Evolutionary conservation across 306 rosid genomes (phyloP), one percentile per base, ranked within the genome.

Genomic region (Glycyrrhiza uralensis): DNA sequence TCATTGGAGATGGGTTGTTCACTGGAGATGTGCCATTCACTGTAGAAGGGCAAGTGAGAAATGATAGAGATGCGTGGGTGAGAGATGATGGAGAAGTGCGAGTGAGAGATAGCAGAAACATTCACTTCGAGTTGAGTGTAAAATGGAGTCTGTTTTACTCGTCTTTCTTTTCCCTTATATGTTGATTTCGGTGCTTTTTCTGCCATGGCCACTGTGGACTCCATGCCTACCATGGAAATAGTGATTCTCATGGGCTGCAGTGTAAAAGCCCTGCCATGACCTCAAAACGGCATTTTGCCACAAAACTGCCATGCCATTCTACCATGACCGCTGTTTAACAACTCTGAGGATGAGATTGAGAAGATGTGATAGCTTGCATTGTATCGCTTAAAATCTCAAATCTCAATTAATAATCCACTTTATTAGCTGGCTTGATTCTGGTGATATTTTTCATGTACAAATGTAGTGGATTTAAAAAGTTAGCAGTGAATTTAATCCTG

Each of bases 321-420:
- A 8, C 28, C 61, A 26, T 26, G 36, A 4, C 19, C 4, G 35
- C 6, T 24, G 30, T 57, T 30, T 29, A 57, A 30, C 23, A 57
- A 39, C 15, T 3, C 17, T 0, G 14, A 30, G 23, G 61, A 15
- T 57, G 64, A 22, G 42, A 24, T 54, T 54, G 35, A 74, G 42
- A 55, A 29, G 22, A 20, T 51, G 39, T 69, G 58, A 57, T 58
- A 42, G 50, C 42, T 33, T 79, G 64, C 49, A 38, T 49, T 83
- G 28, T 70, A 41, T 69, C 49, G 38, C 52, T 18, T 56, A 47
- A 50, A 55, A 32, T 65, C 47, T 69, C 8, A 59, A 18, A 57
- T 69, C 35, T 33, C 72, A 22, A 56, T 17, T 64, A 42, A 66
- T 62, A 64, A 36, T 42, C 66, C 8, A 30, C 45, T 65, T 32